Evolutionary conservation across 352 stramenopile species (phyloP).

Genomic region (Phytophthora colocasiae): DNA sequence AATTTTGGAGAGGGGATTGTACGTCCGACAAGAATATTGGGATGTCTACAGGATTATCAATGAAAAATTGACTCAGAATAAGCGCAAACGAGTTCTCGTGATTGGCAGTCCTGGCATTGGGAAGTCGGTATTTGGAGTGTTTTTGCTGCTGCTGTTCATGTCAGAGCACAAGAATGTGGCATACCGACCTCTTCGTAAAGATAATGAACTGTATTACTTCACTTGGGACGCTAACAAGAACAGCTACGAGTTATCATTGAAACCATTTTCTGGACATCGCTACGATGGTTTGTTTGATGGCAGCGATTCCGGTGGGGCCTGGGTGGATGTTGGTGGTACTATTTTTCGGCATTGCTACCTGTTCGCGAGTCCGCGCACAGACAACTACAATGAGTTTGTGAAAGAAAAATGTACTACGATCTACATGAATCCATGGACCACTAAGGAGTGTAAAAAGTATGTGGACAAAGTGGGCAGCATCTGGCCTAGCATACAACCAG

Average conservation of each 20-base stretch:
- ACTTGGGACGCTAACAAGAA: neutral
- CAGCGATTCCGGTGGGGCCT: too few relatives aligned
- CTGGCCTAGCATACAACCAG: too few relatives aligned
- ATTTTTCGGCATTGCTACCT: too few relatives aligned
- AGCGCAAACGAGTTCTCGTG: constrained; percentile 10
- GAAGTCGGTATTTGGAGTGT: constrained; percentile 34
- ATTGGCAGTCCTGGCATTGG: constrained; percentile 28
- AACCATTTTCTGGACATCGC: neutral
- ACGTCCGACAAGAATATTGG: constrained; percentile 34
- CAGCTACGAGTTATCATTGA: constrained; percentile 6
- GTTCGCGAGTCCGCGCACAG: constrained; percentile 32
- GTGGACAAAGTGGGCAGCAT: constrained; percentile 10
- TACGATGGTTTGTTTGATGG: constrained; percentile 30
- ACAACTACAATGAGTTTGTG: constrained; percentile 35
- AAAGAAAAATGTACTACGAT: constrained; percentile 33
- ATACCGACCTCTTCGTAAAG: too few relatives aligned
- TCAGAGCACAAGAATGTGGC: too few relatives aligned
- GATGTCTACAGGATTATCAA: constrained; percentile 15
- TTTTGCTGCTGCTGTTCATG: too few relatives aligned
- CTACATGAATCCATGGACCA: constrained; percentile 45
- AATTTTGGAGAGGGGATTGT: constrained; percentile 10
- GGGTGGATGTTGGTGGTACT: too few relatives aligned
- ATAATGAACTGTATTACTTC: too few relatives aligned
- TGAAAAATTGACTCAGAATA: neutral
- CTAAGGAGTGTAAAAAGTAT: constrained; percentile 26